Conservation (phyloP, 2,329 filamentous ascomycete species). For the Aureobasidium sp. region DNA sequence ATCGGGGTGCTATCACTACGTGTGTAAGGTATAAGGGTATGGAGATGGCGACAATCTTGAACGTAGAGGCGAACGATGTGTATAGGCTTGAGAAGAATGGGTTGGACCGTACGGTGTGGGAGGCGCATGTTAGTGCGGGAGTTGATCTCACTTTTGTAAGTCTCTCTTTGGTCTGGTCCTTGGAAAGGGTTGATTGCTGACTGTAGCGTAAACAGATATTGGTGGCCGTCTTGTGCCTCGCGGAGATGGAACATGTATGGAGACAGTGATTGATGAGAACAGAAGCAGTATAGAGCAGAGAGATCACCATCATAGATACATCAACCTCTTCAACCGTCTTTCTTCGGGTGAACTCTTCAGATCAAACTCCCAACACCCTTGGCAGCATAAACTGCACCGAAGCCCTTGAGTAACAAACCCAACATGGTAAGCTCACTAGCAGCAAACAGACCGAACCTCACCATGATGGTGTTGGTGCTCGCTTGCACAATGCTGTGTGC, state of each 20-base stretch:
- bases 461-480: constrained; percentile 31
- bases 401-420: not conserved
- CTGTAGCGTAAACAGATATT: not conserved
- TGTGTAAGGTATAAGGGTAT: not conserved
- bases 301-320: not conserved
- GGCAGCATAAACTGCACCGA: not conserved
- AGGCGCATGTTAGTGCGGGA: not conserved
- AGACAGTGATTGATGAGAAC: not conserved
- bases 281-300: not conserved
- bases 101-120: not conserved
- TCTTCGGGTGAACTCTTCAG: not conserved
- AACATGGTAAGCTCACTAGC: constrained; percentile 18
- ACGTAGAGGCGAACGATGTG: not conserved
- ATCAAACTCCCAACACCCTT: not conserved
- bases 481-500: constrained; percentile 36
- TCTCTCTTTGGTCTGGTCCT: not conserved
- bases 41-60: not conserved
- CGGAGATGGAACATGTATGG: constrained; percentile 6
- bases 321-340: not conserved
- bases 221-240: not conserved
- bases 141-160: constrained; percentile 1
- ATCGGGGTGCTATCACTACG: not conserved
- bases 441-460: constrained; percentile 31
- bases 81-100: not conserved
- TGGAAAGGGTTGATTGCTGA: not conserved